phyloP scores from a whole-genome alignment of 805 yeast species.

The Yarrowia yakushimensis region DNA sequence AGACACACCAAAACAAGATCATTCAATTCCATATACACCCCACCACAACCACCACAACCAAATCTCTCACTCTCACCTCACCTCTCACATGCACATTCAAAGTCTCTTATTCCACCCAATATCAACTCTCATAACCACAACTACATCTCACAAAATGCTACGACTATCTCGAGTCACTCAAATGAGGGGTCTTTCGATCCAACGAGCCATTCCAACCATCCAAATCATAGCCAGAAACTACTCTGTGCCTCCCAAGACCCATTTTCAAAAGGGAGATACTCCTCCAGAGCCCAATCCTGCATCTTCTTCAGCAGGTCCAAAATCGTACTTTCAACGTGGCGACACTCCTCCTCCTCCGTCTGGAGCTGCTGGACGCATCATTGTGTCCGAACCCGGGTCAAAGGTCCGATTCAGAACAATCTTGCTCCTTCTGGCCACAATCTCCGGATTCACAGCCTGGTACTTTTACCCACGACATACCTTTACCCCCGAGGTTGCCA shows the following conservation, averaged over 20 bases:
- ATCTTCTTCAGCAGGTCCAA: neutral
- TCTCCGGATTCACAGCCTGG: neutral
- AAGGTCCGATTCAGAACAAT: neutral
- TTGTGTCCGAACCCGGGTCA: neutral
- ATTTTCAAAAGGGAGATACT: neutral
- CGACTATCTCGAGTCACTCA: neutral
- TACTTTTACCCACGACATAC: conserved; percentile 32
- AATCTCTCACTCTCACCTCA: too few relatives aligned
- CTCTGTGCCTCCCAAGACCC: neutral
- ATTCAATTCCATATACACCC: neutral
- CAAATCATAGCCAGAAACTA: neutral
- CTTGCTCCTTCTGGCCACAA: neutral
- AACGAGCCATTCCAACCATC: neutral
- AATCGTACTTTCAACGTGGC: conserved; percentile 1
- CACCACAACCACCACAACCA: too few relatives aligned
- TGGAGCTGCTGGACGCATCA: conserved; percentile 5
- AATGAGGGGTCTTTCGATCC: neutral
- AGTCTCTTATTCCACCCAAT: neutral
- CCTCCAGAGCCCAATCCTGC: neutral
- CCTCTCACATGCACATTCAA: too few relatives aligned
- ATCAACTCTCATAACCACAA: neutral
- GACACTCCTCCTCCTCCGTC: conserved; percentile 9
- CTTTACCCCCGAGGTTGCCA: conserved; percentile 64
- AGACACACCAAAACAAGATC: too few relatives aligned
- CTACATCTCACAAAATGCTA: neutral